Evolutionary conservation across 2,329 filamentous ascomycete species (phyloP).

Genomic region (Fusarium incarnatum): DNA sequence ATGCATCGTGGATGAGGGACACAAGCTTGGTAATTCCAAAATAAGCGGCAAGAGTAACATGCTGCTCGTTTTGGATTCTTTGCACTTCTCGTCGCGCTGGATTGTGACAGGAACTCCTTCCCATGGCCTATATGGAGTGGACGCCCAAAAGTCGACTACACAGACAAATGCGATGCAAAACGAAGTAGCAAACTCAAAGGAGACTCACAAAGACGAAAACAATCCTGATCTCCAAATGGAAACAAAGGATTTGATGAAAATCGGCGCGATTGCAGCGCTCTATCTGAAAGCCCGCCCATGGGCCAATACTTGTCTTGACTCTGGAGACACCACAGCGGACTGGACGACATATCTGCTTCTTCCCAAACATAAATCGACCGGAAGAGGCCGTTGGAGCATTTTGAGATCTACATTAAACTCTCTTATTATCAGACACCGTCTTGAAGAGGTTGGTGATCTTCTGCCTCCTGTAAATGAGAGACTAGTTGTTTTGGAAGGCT

Average conservation of each 20-base stretch:
- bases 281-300: conserved; percentile 85
- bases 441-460: conserved; percentile 75
- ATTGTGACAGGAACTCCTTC: conserved; percentile 92
- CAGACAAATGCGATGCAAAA: background rate
- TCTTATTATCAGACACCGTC: conserved; percentile 82
- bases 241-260: conserved; percentile 72
- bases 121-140: conserved; percentile 80
- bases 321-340: conserved; percentile 69
- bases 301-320: conserved; percentile 69
- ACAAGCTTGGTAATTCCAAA: conserved; percentile 78
- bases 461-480: conserved; percentile 80
- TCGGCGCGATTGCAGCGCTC: conserved; percentile 73
- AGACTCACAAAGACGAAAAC: background rate
- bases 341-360: conserved; percentile 81
- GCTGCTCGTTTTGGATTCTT: conserved; percentile 61
- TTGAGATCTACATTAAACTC: conserved; percentile 78
- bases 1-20: conserved; percentile 92
- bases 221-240: conserved; percentile 63
- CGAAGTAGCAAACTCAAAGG: background rate
- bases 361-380: conserved; percentile 61
- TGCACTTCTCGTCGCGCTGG: conserved; percentile 82
- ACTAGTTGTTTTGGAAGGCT: conserved; percentile 80
- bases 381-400: conserved; percentile 69
- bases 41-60: conserved; percentile 66
- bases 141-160: conserved; percentile 21